Evolutionary conservation across 805 yeast species (phyloP).

Genomic region (Hyphopichia homilentoma): DNA sequence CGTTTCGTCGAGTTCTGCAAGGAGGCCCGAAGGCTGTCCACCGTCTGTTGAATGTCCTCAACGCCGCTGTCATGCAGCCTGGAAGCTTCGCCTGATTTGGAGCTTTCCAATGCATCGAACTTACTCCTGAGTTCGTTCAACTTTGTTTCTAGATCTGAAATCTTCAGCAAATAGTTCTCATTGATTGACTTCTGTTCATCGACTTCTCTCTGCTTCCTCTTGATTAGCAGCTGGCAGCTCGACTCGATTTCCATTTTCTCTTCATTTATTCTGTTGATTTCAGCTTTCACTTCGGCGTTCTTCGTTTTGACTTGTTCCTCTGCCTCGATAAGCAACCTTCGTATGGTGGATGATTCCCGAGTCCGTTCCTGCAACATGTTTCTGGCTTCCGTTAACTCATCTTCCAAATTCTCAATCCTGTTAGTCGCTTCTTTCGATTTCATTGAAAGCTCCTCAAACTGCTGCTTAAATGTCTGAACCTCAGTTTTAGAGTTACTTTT

Average conservation of each 20-base stretch:
- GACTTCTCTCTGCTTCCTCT: slow-evolving; percentile 60
- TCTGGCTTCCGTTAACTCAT: slow-evolving; percentile 75
- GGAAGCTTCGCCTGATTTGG: slow-evolving; percentile 10
- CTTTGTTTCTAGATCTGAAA: slow-evolving; percentile 35
- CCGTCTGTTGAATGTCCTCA: slow-evolving; percentile 24
- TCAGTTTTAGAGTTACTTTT: slow-evolving; percentile 38
- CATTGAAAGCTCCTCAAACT: slow-evolving; percentile 68
- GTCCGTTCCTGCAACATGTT: slow-evolving; percentile 74
- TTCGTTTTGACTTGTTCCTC: slow-evolving; percentile 55
- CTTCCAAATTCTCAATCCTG: slow-evolving; percentile 66
- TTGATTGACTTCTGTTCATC: slow-evolving; percentile 50
- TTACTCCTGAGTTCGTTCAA: slow-evolving; percentile 22
- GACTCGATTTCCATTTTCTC: slow-evolving; percentile 61
- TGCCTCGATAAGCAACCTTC: slow-evolving; percentile 63
- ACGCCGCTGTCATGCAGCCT: slow-evolving; percentile 14
- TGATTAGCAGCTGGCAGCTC: slow-evolving; percentile 44
- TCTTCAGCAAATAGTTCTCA: slow-evolving; percentile 39
- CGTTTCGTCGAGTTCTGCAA: slow-evolving; percentile 48
- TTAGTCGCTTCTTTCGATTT: slow-evolving; percentile 61
- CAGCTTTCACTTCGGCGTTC: slow-evolving; percentile 52
- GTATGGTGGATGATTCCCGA: slow-evolving; percentile 70
- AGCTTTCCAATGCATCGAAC: slow-evolving; percentile 20
- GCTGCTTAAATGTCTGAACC: slow-evolving; percentile 47
- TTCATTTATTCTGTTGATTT: slow-evolving; percentile 48
- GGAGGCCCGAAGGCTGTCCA: slow-evolving; percentile 49